Conservation (phyloP, 805 yeast species). For the Jamesozyma lodderae region DNA sequence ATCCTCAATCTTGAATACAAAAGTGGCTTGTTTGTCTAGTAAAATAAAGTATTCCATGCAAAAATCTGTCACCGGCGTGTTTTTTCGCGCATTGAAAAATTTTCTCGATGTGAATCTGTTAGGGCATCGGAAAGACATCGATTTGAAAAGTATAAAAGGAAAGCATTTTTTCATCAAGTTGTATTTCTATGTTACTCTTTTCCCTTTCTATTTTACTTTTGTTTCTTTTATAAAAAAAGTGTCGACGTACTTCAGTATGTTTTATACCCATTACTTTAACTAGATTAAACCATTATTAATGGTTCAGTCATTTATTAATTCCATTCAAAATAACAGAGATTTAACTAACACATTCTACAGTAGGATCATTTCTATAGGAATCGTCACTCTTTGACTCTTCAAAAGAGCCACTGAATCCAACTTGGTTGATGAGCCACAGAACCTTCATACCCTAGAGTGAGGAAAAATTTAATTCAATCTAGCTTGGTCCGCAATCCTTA, state of each 20-base stretch:
- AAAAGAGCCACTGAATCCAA: slow-evolving; percentile 99
- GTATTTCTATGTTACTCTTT: too few species aligned
- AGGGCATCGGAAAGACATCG: too few species aligned
- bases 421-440: slow-evolving; percentile 94
- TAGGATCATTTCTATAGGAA: slow-evolving; percentile 99
- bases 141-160: too few species aligned
- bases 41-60: too few species aligned
- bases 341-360: slow-evolving; percentile 42
- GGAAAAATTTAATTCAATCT: slow-evolving; percentile 32
- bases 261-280: slow-evolving; percentile 20
- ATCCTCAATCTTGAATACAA: too few species aligned
- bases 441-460: slow-evolving; percentile 94
- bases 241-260: slow-evolving; percentile 95
- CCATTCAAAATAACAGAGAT: slow-evolving; percentile 7
- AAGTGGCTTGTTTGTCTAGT: too few species aligned
- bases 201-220: slow-evolving; percentile 1
- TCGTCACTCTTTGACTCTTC: slow-evolving; percentile 99
- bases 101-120: too few species aligned
- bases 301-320: background rate
- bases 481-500: slow-evolving; percentile 80
- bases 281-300: background rate
- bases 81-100: too few species aligned
- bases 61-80: too few species aligned
- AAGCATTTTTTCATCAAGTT: too few species aligned
- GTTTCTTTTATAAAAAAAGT: slow-evolving; percentile 27